Evolutionary conservation across 441 rosid genomes (phyloP), one percentile per base, ranked within the genome.

Genomic region (Breynia disticha): DNA sequence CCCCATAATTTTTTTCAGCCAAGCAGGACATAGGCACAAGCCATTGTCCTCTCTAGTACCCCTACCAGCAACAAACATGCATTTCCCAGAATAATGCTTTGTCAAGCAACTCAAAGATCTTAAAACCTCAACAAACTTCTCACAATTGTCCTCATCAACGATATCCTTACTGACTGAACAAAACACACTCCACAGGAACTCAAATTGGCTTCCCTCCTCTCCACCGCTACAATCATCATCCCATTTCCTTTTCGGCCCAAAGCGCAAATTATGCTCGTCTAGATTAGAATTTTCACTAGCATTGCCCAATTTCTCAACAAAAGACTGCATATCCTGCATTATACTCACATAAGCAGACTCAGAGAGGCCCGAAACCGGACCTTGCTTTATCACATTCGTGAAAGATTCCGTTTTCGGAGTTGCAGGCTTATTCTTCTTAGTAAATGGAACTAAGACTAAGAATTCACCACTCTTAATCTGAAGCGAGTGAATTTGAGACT

Each of bases 1-100:
- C 80, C 80, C 80, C 82, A 87, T 56, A 14, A 71, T 57, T 71
- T 60, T 63, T 68, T 75, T 80, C 84, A 90, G 66, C 98, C 98
- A 87, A 19, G 42, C 65, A 5, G 95, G 95, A 66, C 98, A 90
- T 49, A 65, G 71, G 72, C 98, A 87, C 1, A 54, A 60, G 61
- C 54, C 67, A 20, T 48, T 17, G 43, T 45, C 71, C 24, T 13
- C 65, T 42, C 12, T 19, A 19, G 45, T 18, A 49, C 19, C 24
- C 42, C 35, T 35, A 46, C 58, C 51, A 11, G 52, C 72, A 19
- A 73, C 57, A 71, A 82, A 50, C 74, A 69, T 60, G 48, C 98
- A 90, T 51, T 67, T 72, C 63, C 70, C 74, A 15, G 77, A 73
- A 59, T 61, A 59, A 0, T 79, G 79, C 75, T 77, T 69, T 10